Base-by-base conservation (phyloP, 257 asterid species). In the Pogostemon cablin region DNA sequence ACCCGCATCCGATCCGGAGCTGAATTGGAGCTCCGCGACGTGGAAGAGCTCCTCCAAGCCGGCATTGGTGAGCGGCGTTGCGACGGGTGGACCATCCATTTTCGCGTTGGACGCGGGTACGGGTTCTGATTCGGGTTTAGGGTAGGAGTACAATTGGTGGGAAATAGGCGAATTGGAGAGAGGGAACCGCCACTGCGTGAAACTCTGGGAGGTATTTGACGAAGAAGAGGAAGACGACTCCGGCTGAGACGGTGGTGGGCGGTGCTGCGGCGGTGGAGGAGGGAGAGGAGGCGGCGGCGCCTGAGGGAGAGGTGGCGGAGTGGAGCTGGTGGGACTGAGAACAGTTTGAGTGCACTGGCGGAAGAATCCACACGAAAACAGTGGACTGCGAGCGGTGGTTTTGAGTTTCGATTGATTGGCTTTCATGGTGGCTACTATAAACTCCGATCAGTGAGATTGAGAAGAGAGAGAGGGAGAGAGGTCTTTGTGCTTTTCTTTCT, bases 121-220 rank as follows among this genome's bases (percentile, higher is more conserved):
- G 37, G 67, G 40, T 9, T 75, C 65, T 25, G 68, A 7, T 35
- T 76, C 84, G 25, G 75, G 34, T 40, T 75, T 63, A 2, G 83
- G 80, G 40, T 40, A 69, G 1, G 82, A 59, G n/a, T 61, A 71
- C 3, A 78, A 43, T 62, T 46, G 73, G 34, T 72, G 81, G 32
- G 79, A 69, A 3, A 62, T 72, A 64, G 86, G 85, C 3, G 95
- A 80, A 52, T 59, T 80, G 49, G 88, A 79, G 69, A 90, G 73
- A 0, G 93, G 91, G 69, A 90, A 88, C 46, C 83, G 82, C 96
- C 97, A 88, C 62, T 86, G 97, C 0, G 97, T 90, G 82, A 90
- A 90, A 42, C 97, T 90, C 74, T 90, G 96, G 38, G 96, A 90
- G 60, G 89, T 84, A 78, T 81, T 88, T 3, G 92, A 86, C 5